phyloP scores from a whole-genome alignment of 2,329 filamentous ascomycete species.

The Claviceps maximensis region DNA sequence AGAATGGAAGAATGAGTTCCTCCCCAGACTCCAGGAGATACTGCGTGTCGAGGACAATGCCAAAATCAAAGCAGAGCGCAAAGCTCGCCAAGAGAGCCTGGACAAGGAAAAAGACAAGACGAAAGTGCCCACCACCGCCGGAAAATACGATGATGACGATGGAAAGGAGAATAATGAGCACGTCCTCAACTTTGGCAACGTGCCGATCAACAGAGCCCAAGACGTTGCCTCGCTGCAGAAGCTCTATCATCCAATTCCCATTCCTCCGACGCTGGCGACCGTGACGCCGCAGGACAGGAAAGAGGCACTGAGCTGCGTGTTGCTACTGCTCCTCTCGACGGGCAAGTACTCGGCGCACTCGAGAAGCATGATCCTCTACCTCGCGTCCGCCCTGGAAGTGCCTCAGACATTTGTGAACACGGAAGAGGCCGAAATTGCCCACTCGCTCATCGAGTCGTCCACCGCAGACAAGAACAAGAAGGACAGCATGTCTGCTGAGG shows the following conservation, averaged over 20 bases:
- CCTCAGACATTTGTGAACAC: conserved; percentile 47
- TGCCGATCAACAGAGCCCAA: conserved; percentile 19
- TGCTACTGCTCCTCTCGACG: conserved; percentile 57
- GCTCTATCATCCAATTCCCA: conserved; percentile 40
- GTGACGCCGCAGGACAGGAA: conserved; percentile 45
- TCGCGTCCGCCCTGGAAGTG: conserved; percentile 54
- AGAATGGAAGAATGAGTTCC: conserved; percentile 60
- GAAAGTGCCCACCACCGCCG: conserved; percentile 16
- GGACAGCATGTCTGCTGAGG: conserved; percentile 54
- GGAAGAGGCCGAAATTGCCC: conserved; percentile 65
- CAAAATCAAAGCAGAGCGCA: conserved; percentile 33
- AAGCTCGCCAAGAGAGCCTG: conserved; percentile 29
- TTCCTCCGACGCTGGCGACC: conserved; percentile 32
- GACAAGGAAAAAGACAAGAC: conserved; percentile 17
- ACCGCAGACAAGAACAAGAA: conserved; percentile 27
- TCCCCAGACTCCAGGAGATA: conserved; percentile 58
- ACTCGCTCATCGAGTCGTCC: conserved; percentile 56
- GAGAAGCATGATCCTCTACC: conserved; percentile 51
- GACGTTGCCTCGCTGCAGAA: conserved; percentile 33
- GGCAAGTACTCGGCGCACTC: conserved; percentile 67
- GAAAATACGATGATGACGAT: conserved; percentile 16
- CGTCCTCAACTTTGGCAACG: conserved; percentile 28
- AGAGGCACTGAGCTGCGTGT: conserved; percentile 53
- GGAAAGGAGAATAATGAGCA: conserved; percentile 24
- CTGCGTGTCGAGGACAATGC: conserved; percentile 36